Evolutionary conservation across 805 yeast genomes (phyloP).

Genomic region (Wickerhamiella azyma): DNA sequence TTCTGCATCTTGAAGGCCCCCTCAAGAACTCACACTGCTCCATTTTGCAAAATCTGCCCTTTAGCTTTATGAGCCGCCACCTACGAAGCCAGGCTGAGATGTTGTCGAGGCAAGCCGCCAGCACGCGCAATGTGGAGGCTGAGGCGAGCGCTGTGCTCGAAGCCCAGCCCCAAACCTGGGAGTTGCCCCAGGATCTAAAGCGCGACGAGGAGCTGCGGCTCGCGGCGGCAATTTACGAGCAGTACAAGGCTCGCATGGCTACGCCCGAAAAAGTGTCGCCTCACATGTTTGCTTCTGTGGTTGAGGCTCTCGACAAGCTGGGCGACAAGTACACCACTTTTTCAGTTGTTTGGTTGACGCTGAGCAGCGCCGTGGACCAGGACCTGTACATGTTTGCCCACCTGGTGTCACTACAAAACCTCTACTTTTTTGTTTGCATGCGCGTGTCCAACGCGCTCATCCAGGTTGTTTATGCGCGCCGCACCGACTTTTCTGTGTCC

Average conservation of each 20-base stretch:
- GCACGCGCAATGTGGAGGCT: not conserved
- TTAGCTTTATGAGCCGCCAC: constrained; percentile 13
- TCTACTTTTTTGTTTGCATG: constrained; percentile 5
- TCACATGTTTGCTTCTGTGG: not conserved
- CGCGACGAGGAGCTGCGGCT: constrained; percentile 3
- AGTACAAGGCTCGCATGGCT: not conserved
- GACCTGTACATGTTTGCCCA: constrained; percentile 3
- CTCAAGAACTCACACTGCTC: constrained; percentile 28
- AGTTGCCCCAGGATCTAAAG: not conserved
- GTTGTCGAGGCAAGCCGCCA: constrained; percentile 10
- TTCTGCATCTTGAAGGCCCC: constrained; percentile 47
- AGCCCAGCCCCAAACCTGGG: not conserved
- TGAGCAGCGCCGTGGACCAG: not conserved
- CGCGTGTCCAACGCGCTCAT: constrained; percentile 3
- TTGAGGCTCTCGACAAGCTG: not conserved
- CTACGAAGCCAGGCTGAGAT: constrained; percentile 14
- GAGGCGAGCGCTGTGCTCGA: not conserved
- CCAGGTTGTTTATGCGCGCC: constrained; percentile 1
- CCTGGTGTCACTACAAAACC: not conserved
- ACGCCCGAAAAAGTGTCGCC: not conserved
- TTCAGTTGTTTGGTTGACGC: not conserved
- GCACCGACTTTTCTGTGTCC: constrained; percentile 1
- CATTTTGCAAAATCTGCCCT: constrained; percentile 32
- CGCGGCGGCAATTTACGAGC: not conserved
- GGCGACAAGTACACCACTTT: constrained; percentile 4